Evolutionary conservation across 2,329 filamentous ascomycete species (phyloP), one percentile per base, ranked within the genome.

Genomic region (Elsinoe arachidis): DNA sequence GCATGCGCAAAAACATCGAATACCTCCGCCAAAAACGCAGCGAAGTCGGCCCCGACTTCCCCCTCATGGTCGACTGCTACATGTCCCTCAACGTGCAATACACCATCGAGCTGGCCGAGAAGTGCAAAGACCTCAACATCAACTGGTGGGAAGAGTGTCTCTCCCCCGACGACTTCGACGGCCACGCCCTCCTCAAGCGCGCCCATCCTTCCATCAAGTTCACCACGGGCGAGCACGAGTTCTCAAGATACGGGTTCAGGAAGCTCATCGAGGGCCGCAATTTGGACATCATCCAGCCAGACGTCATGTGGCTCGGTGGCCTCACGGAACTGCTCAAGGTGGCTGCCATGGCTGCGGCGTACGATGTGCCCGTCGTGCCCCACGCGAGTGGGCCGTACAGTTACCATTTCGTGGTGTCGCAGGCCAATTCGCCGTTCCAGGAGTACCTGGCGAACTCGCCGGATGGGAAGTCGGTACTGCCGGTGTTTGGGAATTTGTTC

Each of bases 91-190:
- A 91, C 66, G 91, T 96, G 23, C 77, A 88, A 1, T 96, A 96
- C 75, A 95, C 89, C 3, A 95, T 96, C 64, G 87, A 96, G 72
- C 79, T 96, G 21, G 91, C 88, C 60, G 88, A 91, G 74, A 86
- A 85, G 54, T 90, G 86, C 69, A 82, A 88, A 65, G 84, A 90
- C 64, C 80, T 96, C 63, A 81, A 92, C 72, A 91, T 96, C 70
- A 90, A 96, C 76, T 96, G 91, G 91, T 96, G 90, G 90, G 91
- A 96, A 76, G 91, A 96, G 76, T 95, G 90, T 63, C 76, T 96
- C 61, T 87, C 85, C 30, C 91, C 91, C 10, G 91, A 96, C 72
- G 91, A 96, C 75, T 89, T 87, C 49, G 91, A 96, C 66, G 91
- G 91, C 58, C 95, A 95, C 66, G 87, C 84, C 63, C 83, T 90